phyloP scores from a whole-genome alignment of 2,329 filamentous ascomycete genomes.

The Stagonosporopsis tanaceti region DNA sequence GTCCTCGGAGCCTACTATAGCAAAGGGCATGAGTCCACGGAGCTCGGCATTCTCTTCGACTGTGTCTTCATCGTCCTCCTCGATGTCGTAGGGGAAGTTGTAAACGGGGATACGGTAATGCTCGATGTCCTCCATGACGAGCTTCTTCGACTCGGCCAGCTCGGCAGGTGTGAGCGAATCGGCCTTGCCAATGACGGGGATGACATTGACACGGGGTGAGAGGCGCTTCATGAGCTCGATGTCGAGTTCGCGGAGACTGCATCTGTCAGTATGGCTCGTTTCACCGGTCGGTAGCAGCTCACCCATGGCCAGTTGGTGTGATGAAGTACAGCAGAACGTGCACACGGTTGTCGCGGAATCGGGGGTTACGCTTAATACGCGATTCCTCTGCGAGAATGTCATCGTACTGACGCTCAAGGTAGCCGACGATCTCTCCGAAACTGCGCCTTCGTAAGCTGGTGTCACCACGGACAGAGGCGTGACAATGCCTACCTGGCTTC shows the following conservation, averaged over 20 bases:
- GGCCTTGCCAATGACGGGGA: conserved; percentile 97
- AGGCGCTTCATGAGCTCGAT: conserved; percentile 99
- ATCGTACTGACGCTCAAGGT: conserved; percentile 99
- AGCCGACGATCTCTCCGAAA: conserved; percentile 97
- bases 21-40: conserved; percentile 96
- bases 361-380: conserved; percentile 99
- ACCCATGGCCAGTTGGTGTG: conserved; percentile 96
- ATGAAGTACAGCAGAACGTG: conserved; percentile 99
- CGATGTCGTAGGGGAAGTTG: conserved; percentile 99
- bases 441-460: conserved; percentile 57
- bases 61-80: conserved; percentile 99
- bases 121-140: conserved; percentile 99
- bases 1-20: conserved; percentile 97
- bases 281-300: conserved; percentile 46
- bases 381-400: conserved; percentile 99
- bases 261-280: conserved; percentile 23
- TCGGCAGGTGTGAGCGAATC: conserved; percentile 96
- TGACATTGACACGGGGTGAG: conserved; percentile 97
- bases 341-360: conserved; percentile 98
- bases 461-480: neutral
- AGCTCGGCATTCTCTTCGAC: conserved; percentile 99
- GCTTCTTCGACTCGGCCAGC: conserved; percentile 98
- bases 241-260: conserved; percentile 93
- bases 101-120: conserved; percentile 99
- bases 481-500: conserved; percentile 78